Evolutionary conservation across 371 early-diverging fungal genomes (phyloP), one percentile per base, ranked within the genome.

Genomic region (Mortierella sp.): DNA sequence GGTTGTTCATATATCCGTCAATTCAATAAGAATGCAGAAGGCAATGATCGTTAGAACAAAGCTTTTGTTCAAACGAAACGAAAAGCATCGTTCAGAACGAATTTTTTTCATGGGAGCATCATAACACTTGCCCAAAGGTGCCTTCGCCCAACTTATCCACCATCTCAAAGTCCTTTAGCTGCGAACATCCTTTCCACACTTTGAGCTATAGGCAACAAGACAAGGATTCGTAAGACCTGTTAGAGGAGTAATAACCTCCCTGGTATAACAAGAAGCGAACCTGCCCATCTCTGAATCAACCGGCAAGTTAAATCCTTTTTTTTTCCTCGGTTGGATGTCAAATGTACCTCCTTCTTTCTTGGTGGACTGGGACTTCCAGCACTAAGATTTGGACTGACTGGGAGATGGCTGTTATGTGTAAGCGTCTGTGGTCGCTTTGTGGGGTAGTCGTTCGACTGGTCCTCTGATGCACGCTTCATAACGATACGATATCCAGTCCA

Each of bases 51-150:
- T 34, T 31, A 32, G 31, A 51, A 51, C 51, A 32, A 3, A 15
- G 32, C 19, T 32, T 30, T 19, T 28, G 12, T 21, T 34, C n/a
- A 31, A 47, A 34, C 43, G 15, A 17, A 34, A 39, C 42, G 24
- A 21, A 56, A 42, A 39, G 58, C 44, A 24, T 31, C 49, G 24
- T 42, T n/a, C n/a, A n/a, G n/a, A n/a, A n/a, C n/a, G n/a, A n/a
- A n/a, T n/a, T n/a, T n/a, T n/a, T n/a, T n/a, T n/a, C 37, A 60
- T n/a, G 23, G 28, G 23, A 17, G 24, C 12, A 50, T 57, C 5
- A 39, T n/a, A n/a, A 49, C 46, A 55, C 79, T 81, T 85, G 85
- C 90, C 81, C 79, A 84, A 80, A 60, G 53, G 76, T 65, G 62
- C 78, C 82, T 81, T 82, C 63, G 48, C 83, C 73, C 28, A 79